Evolutionary conservation across 805 yeast genomes (phyloP), one percentile per base, ranked within the genome.

Genomic region (Pichia ethanolica): DNA sequence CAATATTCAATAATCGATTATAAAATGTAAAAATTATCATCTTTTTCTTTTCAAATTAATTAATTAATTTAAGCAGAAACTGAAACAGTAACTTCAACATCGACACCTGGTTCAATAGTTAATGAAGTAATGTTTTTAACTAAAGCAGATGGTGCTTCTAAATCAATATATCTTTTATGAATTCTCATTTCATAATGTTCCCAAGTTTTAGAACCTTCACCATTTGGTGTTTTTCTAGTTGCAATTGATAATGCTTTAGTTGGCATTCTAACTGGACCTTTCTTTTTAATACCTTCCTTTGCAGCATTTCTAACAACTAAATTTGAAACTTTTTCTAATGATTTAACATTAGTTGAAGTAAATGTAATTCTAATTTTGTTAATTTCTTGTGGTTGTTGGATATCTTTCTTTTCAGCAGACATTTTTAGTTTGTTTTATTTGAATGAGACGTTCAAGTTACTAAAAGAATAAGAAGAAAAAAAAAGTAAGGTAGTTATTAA

Each of bases 151-250:
- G 97, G 96, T 62, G 98, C 96, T 78, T 87, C 91, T 75, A 93
- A 83, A 80, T 90, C 97, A 71, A 93, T 89, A 76, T 89, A 86
- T 80, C 99, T 90, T 95, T 93, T 93, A 96, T 93, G 99, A 83
- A 93, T 89, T 86, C 97, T 91, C 96, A 93, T 86, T 83, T 93
- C 99, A 77, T 83, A 93, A 68, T 95, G 80, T 74, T 93, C 99
- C 97, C 97, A 93, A 69, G 99, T 93, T 91, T 93, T 93, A 67
- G 99, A 93, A 93, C 99, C 99, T 82, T 93, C 97, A 93, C 99
- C 99, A 77, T 95, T 95, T 71, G 99, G 99, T 72, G 99, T 86
- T 90, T 93, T 93, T 88, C 99, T 89, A 87, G 99, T 93, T 79
- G 95, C 81, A 79, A 93, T 81, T 78, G 86, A 89, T 71, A 93